Evolutionary conservation across 192 early-diverging fungal genomes (phyloP).

Genomic region (Podila minutissima): DNA sequence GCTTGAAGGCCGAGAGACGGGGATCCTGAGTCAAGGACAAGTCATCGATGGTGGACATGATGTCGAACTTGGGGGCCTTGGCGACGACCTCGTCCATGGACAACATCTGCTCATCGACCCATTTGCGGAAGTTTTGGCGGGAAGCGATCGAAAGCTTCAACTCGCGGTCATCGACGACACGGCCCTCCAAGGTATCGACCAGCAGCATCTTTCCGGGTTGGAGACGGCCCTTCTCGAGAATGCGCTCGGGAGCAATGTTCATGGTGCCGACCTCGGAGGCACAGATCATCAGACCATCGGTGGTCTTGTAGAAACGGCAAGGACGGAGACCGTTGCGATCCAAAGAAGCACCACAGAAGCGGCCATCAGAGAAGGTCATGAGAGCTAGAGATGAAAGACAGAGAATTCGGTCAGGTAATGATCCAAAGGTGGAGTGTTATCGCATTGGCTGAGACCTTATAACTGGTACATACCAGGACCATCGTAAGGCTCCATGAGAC

Average conservation of each 20-base stretch:
- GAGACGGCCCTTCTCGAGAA: slow-evolving; percentile 92
- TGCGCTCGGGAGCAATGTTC: slow-evolving; percentile 77
- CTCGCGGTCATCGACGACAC: slow-evolving; percentile 90
- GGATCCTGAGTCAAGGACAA: slow-evolving; percentile 76
- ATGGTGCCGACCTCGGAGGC: slow-evolving; percentile 97
- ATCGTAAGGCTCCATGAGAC: slow-evolving; percentile 98
- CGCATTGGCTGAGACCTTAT: too few species aligned
- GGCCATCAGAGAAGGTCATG: slow-evolving; percentile 97
- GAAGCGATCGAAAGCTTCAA: slow-evolving; percentile 82
- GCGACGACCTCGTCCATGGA: slow-evolving; percentile 69
- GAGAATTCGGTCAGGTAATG: background rate
- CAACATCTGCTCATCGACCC: slow-evolving; percentile 89
- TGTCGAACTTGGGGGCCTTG: slow-evolving; percentile 47
- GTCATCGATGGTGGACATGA: slow-evolving; percentile 64
- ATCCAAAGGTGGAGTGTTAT: background rate
- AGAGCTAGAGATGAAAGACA: slow-evolving; percentile 58
- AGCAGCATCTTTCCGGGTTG: slow-evolving; percentile 97
- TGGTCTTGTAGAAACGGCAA: slow-evolving; percentile 96
- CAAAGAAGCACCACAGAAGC: slow-evolving; percentile 97
- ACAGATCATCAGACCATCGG: slow-evolving; percentile 95
- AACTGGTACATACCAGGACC: slow-evolving; percentile 72
- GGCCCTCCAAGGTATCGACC: slow-evolving; percentile 92
- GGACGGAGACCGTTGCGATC: slow-evolving; percentile 98
- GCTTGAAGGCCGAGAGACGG: slow-evolving; percentile 87
- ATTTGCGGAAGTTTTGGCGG: slow-evolving; percentile 80